A percentile compares a stretch with the other conserved stretches of the same genome.
Conservation (phyloP, 2,329 filamentous ascomycete species). For the Claviceps humidiphila region DNA sequence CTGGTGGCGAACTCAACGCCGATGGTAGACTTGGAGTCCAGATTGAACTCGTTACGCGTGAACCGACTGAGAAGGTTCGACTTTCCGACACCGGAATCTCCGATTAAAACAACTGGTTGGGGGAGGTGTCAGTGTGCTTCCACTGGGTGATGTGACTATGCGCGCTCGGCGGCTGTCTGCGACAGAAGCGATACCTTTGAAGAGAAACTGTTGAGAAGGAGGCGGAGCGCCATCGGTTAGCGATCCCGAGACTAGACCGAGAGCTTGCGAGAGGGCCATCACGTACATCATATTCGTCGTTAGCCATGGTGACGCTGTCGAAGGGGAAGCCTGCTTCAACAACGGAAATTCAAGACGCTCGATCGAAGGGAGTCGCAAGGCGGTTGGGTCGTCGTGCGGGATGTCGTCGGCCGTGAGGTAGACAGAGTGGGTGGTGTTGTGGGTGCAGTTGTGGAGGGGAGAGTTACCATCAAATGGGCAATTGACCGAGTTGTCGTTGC, state of each 20-base stretch:
- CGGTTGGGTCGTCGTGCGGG: neutral
- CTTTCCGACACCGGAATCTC: slow-evolving; percentile 98
- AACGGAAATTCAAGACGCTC: neutral
- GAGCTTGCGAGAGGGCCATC: slow-evolving; percentile 8
- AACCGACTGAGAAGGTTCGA: slow-evolving; percentile 99
- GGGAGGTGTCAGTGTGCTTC: slow-evolving; percentile 17
- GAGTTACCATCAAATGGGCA: neutral
- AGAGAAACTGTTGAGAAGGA: slow-evolving; percentile 63
- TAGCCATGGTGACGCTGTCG: slow-evolving; percentile 61
- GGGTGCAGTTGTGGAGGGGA: slow-evolving; percentile 6
- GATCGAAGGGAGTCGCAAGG: neutral
- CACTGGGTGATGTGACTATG: slow-evolving; percentile 3
- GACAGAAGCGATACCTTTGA: slow-evolving; percentile 62
- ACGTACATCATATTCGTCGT: slow-evolving; percentile 99
- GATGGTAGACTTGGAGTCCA: slow-evolving; percentile 99
- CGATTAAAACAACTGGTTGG: slow-evolving; percentile 79
- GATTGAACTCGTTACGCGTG: slow-evolving; percentile 99
- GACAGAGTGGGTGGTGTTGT: neutral
- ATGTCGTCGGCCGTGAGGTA: slow-evolving; percentile 1
- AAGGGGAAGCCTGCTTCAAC: neutral
- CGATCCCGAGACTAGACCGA: slow-evolving; percentile 12
- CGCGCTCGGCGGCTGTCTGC: slow-evolving; percentile 8
- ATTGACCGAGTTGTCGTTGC: neutral
- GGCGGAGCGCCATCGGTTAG: slow-evolving; percentile 15
- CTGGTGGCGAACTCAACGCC: slow-evolving; percentile 98